phyloP scores from a whole-genome alignment of 2,329 filamentous ascomycete species.

The Pyrenophora seminiperda region DNA sequence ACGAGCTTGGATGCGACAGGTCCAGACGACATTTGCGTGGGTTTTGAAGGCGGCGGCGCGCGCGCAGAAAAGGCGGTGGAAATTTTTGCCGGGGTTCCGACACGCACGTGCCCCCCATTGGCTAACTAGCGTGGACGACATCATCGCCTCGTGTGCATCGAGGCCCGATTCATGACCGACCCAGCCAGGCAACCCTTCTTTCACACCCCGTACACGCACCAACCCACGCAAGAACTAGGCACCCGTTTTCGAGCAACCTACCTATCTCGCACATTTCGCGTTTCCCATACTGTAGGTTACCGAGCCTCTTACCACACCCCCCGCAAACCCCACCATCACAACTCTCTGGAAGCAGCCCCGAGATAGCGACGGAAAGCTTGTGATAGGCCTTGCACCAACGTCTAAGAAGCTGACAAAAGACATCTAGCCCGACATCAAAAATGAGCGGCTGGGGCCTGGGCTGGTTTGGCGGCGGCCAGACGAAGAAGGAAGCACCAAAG shows the following conservation, averaged over 20 bases:
- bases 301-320: conserved; percentile 11
- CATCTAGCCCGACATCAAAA: conserved; percentile 7
- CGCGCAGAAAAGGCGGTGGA: conserved; percentile 17
- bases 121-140: conserved; percentile 31
- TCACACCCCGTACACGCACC: not conserved
- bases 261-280: not conserved
- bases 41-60: no score
- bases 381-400: conserved; percentile 4
- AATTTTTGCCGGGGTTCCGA: conserved; percentile 17
- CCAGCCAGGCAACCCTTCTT: conserved; percentile 23
- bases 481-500: conserved; percentile 92
- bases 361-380: not conserved
- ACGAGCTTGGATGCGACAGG: conserved; percentile 64
- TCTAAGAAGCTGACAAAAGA: conserved; percentile 6
- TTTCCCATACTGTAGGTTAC: conserved; percentile 16
- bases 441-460: conserved; percentile 59
- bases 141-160: conserved; percentile 30
- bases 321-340: conserved; percentile 27
- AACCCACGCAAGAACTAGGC: no score
- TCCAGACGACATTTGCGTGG: conserved; percentile 39
- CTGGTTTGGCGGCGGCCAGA: conserved; percentile 88
- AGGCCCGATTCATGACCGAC: conserved; percentile 25
- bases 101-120: conserved; percentile 19
- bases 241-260: no score
- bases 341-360: conserved; percentile 18